Evolutionary conservation across 441 rosid species (phyloP).

Genomic region (Mallotus repandus): DNA sequence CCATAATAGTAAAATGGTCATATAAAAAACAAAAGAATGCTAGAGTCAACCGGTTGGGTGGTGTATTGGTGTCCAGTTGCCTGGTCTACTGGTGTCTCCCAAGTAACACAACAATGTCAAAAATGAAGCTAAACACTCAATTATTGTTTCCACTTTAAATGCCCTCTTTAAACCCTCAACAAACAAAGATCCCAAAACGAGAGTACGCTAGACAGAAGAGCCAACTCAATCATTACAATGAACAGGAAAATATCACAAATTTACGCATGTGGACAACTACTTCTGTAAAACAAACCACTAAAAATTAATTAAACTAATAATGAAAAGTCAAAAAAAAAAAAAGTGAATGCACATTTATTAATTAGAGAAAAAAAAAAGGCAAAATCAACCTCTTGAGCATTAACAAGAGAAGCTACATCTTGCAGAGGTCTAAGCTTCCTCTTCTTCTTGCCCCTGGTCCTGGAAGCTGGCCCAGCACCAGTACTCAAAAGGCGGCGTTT

Average conservation of each 20-base stretch:
- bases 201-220: not conserved
- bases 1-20: not conserved
- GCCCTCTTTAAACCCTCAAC: conserved; percentile 20
- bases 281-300: not conserved
- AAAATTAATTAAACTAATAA: not conserved
- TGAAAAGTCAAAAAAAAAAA: not conserved
- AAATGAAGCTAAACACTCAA: conserved; percentile 2
- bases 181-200: conserved; percentile 10
- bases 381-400: conserved; percentile 24
- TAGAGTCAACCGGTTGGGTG: conserved; percentile 12
- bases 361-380: not conserved
- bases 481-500: conserved; percentile 7
- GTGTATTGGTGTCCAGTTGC: not conserved
- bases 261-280: not conserved
- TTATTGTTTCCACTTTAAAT: not conserved
- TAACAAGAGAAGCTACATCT: conserved; percentile 33
- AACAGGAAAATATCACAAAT: conserved; percentile 6
- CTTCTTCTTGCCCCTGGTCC: conserved; percentile 42
- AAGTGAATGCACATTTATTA: not conserved
- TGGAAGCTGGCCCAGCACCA: conserved; percentile 34
- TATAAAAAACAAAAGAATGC: conserved; percentile 1
- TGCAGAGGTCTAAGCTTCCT: conserved; percentile 45
- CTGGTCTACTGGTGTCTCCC: conserved; percentile 12
- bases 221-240: conserved; percentile 10
- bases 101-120: not conserved